phyloP scores from a whole-genome alignment of 179 eudicot species.

The Carnegiea gigantea region DNA sequence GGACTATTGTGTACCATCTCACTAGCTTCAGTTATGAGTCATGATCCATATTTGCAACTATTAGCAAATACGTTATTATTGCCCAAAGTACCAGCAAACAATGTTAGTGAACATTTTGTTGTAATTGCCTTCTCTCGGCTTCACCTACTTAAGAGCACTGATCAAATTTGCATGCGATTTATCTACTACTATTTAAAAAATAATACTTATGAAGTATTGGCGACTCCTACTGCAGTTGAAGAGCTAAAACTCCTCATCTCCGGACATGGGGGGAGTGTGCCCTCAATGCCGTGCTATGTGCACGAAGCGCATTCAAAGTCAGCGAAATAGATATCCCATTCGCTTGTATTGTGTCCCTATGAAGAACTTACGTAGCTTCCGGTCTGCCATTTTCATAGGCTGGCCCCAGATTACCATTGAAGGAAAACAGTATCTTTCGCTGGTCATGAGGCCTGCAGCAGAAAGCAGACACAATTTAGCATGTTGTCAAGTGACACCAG shows the following conservation, averaged over 20 bases:
- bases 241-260: not conserved
- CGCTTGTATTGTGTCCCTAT: not conserved
- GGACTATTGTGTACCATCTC: too few relatives aligned
- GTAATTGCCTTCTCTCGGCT: too few relatives aligned
- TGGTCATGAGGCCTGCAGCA: conserved; percentile 72
- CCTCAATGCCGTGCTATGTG: not conserved
- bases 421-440: conserved; percentile 72
- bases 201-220: too few relatives aligned
- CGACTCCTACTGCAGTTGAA: not conserved
- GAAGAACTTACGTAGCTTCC: conserved; percentile 69
- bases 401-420: conserved; percentile 93
- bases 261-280: not conserved
- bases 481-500: conserved; percentile 2
- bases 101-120: too few relatives aligned
- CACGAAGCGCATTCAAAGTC: not conserved
- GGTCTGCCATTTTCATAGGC: conserved; percentile 87
- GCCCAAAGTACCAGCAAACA: too few relatives aligned
- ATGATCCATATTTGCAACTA: too few relatives aligned
- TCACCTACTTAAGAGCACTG: too few relatives aligned
- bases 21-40: too few relatives aligned
- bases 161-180: too few relatives aligned
- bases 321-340: not conserved
- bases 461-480: conserved; percentile 16
- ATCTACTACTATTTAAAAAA: too few relatives aligned
- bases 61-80: too few relatives aligned